Conservation (phyloP, 2,329 filamentous ascomycete genomes). For the Shiraia bambusicola region DNA sequence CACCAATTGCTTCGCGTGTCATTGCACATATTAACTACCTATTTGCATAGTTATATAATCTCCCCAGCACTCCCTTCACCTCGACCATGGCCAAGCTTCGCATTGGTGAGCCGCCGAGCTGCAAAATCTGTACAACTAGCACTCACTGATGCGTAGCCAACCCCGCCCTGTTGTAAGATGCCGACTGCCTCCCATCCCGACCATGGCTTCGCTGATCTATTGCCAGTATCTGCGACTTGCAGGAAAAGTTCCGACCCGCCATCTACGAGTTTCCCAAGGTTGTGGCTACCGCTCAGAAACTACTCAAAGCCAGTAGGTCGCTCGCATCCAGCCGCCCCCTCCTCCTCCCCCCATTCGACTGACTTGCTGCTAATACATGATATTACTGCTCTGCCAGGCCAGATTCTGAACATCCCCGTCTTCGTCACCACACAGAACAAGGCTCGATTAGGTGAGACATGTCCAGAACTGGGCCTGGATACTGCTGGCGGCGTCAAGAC, state of each 20-base stretch:
- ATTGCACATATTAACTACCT: too few species aligned
- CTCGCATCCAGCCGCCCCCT: constrained; percentile 38
- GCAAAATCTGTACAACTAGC: constrained; percentile 11
- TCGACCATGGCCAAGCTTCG: constrained; percentile 34
- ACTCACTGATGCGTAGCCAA: constrained; percentile 37
- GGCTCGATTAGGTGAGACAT: constrained; percentile 75
- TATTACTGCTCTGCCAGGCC: constrained; percentile 36
- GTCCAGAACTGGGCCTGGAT: constrained; percentile 65
- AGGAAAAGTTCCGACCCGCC: constrained; percentile 84
- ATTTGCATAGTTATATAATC: neutral
- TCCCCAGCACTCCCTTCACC: constrained; percentile 9
- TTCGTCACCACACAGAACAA: constrained; percentile 85
- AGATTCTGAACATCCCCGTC: constrained; percentile 72
- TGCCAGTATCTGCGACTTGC: constrained; percentile 83
- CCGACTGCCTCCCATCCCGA: constrained; percentile 1
- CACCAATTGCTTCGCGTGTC: neutral
- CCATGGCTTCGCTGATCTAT: constrained; percentile 20
- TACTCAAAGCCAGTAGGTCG: constrained; percentile 51
- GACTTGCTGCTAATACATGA: too few species aligned
- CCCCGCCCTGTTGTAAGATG: constrained; percentile 47
- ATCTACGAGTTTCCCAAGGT: constrained; percentile 86
- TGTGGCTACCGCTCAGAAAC: constrained; percentile 54
- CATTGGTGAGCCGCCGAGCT: constrained; percentile 30
- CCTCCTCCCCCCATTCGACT: too few species aligned
- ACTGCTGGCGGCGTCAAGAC: constrained; percentile 54